Percentiles rank a stretch among this genome's conserved stretches.
Evolutionary conservation across 257 asterid genomes (phyloP).

Genomic region (Pogostemon cablin): DNA sequence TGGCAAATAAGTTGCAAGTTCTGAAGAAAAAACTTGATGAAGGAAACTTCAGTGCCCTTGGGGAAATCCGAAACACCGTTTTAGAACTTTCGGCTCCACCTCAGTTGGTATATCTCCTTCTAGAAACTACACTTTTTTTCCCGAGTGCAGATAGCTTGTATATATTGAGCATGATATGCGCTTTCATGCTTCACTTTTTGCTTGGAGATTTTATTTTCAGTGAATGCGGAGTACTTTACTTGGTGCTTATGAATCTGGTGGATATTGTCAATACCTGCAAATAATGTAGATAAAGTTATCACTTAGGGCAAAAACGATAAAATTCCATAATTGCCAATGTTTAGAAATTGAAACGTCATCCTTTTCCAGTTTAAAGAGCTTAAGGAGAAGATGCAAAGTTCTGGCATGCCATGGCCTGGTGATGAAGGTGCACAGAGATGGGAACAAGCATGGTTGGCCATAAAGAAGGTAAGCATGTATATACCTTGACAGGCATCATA

Average conservation of each 20-base stretch:
- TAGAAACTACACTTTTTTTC: conserved; percentile 21
- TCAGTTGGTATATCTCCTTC: conserved; percentile 63
- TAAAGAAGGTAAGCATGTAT: conserved; percentile 68
- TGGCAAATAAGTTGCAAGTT: conserved; percentile 60
- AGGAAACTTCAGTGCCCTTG: conserved; percentile 68
- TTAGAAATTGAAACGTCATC: conserved; percentile 29
- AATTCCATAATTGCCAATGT: conserved; percentile 16
- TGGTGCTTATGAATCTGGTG: not conserved
- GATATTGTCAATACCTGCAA: conserved; percentile 10
- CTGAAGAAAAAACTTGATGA: conserved; percentile 55
- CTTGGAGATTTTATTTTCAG: conserved; percentile 17
- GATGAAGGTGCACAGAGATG: conserved; percentile 92
- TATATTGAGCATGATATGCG: not conserved
- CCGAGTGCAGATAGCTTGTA: not conserved
- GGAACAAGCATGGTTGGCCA: conserved; percentile 99
- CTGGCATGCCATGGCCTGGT: conserved; percentile 99
- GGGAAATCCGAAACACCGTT: conserved; percentile 75
- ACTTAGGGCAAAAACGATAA: conserved; percentile 10
- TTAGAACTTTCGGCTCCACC: conserved; percentile 88
- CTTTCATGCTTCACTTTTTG: conserved; percentile 3
- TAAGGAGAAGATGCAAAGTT: conserved; percentile 78
- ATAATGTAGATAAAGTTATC: not conserved
- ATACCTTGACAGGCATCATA: not conserved
- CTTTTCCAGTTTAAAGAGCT: conserved; percentile 80
- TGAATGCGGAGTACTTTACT: conserved; percentile 12